Evolutionary conservation across 768 basidiomycete genomes (phyloP).

Genomic region (Lenzites betulinus): DNA sequence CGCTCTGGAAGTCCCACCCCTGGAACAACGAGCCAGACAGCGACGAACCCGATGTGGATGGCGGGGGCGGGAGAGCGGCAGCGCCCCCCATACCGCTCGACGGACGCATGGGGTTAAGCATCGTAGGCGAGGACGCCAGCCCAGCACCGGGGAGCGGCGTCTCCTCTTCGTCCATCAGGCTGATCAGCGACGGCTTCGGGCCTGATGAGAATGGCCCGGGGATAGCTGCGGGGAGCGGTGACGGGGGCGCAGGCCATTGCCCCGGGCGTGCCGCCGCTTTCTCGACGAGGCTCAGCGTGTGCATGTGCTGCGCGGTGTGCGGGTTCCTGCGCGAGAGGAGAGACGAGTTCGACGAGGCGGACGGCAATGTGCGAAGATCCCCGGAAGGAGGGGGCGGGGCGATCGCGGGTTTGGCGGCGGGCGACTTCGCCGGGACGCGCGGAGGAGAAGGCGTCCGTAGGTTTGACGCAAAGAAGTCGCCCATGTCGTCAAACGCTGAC

Average conservation of each 20-base stretch:
- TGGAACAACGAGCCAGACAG: conserved; percentile 4
- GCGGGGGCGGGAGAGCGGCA: neutral
- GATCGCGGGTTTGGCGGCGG: neutral
- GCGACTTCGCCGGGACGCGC: conserved; percentile 25
- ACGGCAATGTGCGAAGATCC: neutral
- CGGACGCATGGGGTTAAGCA: conserved; percentile 14
- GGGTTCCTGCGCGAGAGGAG: conserved; percentile 31
- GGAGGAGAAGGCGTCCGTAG: conserved; percentile 49
- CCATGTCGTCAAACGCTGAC: conserved; percentile 47
- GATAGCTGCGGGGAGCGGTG: conserved; percentile 45
- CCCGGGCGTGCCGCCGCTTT: conserved; percentile 51
- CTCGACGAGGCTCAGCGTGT: conserved; percentile 60
- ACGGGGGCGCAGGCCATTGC: conserved; percentile 49
- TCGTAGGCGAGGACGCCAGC: conserved; percentile 32
- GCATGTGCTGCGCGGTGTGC: conserved; percentile 50
- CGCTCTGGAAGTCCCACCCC: conserved; percentile 5
- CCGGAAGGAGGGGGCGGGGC: neutral
- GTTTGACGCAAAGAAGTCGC: conserved; percentile 48
- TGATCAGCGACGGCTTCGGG: conserved; percentile 22
- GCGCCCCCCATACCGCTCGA: neutral
- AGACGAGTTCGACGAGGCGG: conserved; percentile 13
- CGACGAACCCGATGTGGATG: neutral
- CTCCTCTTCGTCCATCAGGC: conserved; percentile 32
- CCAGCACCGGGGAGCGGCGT: conserved; percentile 14
- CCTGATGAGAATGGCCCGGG: conserved; percentile 33